A percentile compares a stretch with the other conserved stretches of the same genome.
Evolutionary conservation across 371 early-diverging fungal genomes (phyloP).

Genomic region (Lichtheimia ornata): DNA sequence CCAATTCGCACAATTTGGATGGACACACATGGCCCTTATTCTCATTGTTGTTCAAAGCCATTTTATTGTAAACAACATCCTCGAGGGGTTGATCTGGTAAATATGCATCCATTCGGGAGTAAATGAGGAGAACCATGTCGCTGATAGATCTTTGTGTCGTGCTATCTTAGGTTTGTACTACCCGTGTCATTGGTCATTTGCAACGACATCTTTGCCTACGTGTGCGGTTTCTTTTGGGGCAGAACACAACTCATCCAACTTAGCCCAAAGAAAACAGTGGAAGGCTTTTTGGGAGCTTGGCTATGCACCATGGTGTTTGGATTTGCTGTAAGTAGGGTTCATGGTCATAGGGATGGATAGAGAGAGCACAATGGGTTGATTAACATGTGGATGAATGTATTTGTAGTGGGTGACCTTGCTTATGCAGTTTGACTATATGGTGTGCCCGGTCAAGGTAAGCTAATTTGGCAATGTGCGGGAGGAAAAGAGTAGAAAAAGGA

Average conservation of each 20-base stretch:
- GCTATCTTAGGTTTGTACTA: constrained; percentile 68
- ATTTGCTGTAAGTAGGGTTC: constrained; percentile 58
- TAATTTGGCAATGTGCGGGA: not conserved
- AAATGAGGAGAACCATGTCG: no score
- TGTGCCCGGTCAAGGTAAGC: constrained; percentile 77
- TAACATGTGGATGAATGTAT: not conserved
- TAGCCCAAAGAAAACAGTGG: constrained; percentile 99
- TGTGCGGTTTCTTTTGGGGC: constrained; percentile 95
- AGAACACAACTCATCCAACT: constrained; percentile 90
- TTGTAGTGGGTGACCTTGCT: constrained; percentile 40
- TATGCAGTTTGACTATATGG: constrained; percentile 78
- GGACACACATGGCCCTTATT: constrained; percentile 95
- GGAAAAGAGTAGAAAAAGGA: not conserved
- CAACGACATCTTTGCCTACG: constrained; percentile 98
- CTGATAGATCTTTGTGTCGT: not conserved
- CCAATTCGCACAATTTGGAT: constrained; percentile 94
- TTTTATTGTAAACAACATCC: constrained; percentile 94
- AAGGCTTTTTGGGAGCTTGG: constrained; percentile 97
- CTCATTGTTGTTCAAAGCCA: constrained; percentile 89
- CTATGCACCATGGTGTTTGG: constrained; percentile 88
- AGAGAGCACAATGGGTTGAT: no score
- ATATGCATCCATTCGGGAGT: no score
- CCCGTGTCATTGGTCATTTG: constrained; percentile 92
- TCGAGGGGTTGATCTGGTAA: constrained; percentile 96
- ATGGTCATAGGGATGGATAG: not conserved